Evolutionary conservation across 805 yeast genomes (phyloP).

Genomic region (Kuraishia ogatae): DNA sequence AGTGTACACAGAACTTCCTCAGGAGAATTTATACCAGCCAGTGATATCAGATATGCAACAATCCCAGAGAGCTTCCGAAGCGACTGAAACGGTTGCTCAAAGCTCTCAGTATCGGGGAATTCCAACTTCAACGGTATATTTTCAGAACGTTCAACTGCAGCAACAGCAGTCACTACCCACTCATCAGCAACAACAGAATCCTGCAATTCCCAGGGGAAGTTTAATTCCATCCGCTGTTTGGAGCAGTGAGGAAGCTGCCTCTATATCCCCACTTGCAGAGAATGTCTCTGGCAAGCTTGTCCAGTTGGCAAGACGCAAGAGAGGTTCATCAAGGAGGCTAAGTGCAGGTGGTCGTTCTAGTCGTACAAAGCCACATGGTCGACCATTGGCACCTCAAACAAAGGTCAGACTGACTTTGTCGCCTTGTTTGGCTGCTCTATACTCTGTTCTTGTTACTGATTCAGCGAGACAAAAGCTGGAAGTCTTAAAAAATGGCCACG

Average conservation of each 20-base stretch:
- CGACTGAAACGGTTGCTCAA: neutral
- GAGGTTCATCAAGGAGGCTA: neutral
- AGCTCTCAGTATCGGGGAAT: neutral
- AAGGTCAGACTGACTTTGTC: slow-evolving; percentile 38
- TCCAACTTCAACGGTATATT: neutral
- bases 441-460: slow-evolving; percentile 30
- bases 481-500: slow-evolving; percentile 11
- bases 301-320: slow-evolving; percentile 2
- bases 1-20: neutral
- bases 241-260: neutral
- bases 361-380: slow-evolving; percentile 20
- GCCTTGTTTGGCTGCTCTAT: slow-evolving; percentile 33
- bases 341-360: neutral
- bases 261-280: neutral
- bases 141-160: slow-evolving; percentile 1
- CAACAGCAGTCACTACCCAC: neutral
- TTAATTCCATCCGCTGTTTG: neutral
- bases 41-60: neutral
- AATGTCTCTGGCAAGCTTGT: slow-evolving; percentile 1
- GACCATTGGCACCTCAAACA: slow-evolving; percentile 43
- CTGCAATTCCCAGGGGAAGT: neutral
- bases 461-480: slow-evolving; percentile 14
- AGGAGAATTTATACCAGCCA: neutral
- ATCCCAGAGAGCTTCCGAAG: neutral
- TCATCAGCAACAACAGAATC: neutral